A percentile compares a stretch with the other conserved stretches of the same genome.
phyloP scores from a whole-genome alignment of 2,329 filamentous ascomycete species.

The Neonectria magnoliae region DNA sequence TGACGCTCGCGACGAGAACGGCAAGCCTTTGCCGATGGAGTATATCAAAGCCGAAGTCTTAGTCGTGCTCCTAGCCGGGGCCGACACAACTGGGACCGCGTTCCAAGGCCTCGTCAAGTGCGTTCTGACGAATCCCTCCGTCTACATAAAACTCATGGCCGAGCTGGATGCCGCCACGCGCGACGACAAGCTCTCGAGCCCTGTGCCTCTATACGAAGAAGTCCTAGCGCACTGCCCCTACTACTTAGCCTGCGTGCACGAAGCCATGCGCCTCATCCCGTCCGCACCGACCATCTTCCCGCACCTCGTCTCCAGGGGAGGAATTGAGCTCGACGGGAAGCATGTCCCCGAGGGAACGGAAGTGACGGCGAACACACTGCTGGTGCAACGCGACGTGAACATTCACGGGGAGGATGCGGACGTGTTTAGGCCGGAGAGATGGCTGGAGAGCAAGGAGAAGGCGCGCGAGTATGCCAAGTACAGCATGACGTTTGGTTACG shows the following conservation, averaged over 20 bases:
- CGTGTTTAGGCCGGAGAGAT: not conserved
- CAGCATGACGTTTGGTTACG: slow-evolving; percentile 51
- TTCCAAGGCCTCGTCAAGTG: not conserved
- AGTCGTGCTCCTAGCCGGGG: not conserved
- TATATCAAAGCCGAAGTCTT: not conserved
- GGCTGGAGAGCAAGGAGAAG: not conserved
- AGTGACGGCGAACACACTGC: not conserved
- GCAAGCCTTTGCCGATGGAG: not conserved
- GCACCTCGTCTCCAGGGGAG: not conserved
- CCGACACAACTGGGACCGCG: not conserved
- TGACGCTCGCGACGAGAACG: not conserved
- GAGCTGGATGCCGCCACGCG: not conserved
- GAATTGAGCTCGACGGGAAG: not conserved
- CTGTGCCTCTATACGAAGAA: not conserved
- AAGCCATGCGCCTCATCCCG: not conserved
- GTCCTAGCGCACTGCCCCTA: not conserved
- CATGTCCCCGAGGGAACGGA: not conserved
- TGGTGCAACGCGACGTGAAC: not conserved
- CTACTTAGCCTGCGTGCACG: not conserved
- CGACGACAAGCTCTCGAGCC: not conserved
- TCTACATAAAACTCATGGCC: not conserved
- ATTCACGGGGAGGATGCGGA: not conserved
- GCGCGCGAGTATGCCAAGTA: not conserved
- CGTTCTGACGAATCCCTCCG: not conserved
- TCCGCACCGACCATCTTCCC: not conserved